Evolutionary conservation across 2,329 filamentous ascomycete species (phyloP).

Genomic region (Penicillium verrucosum): DNA sequence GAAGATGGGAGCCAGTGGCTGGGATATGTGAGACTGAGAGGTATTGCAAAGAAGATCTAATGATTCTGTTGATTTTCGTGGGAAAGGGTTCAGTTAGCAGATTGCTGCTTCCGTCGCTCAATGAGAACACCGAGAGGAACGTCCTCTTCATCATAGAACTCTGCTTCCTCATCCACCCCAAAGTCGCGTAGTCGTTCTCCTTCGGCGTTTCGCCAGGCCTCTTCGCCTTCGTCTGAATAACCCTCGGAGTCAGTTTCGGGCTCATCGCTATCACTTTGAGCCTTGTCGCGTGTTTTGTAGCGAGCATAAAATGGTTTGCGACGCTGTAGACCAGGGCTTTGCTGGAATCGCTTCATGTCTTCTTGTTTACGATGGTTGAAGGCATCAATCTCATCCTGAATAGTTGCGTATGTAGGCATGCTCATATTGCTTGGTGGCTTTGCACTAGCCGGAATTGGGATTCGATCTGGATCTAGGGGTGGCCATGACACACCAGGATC

Average conservation of each 20-base stretch:
- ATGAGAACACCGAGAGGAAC: slow-evolving; percentile 57
- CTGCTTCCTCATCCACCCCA: slow-evolving; percentile 62
- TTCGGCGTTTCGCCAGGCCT: slow-evolving; percentile 61
- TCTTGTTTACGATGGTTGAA: slow-evolving; percentile 54
- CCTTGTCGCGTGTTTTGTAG: slow-evolving; percentile 21
- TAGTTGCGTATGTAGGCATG: slow-evolving; percentile 28
- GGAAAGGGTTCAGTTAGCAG: neutral
- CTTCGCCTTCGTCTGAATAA: slow-evolving; percentile 50
- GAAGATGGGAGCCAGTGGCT: slow-evolving; percentile 56
- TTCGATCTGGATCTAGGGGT: slow-evolving; percentile 50
- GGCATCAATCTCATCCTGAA: slow-evolving; percentile 48
- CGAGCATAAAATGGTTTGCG: slow-evolving; percentile 44
- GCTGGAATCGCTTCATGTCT: slow-evolving; percentile 48
- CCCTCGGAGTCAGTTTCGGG: slow-evolving; percentile 19
- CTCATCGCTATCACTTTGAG: slow-evolving; percentile 14
- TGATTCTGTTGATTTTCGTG: neutral
- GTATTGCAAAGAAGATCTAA: slow-evolving; percentile 35
- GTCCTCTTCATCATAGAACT: slow-evolving; percentile 63
- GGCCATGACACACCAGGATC: slow-evolving; percentile 44
- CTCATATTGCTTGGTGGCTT: slow-evolving; percentile 25
- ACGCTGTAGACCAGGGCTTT: slow-evolving; percentile 33
- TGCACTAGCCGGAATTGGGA: slow-evolving; percentile 35
- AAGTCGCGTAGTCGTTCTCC: slow-evolving; percentile 62
- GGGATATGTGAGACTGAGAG: slow-evolving; percentile 48
- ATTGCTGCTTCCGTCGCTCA: slow-evolving; percentile 31